Evolutionary conservation across 306 rosid species (phyloP).

Genomic region (Vigna mungo): DNA sequence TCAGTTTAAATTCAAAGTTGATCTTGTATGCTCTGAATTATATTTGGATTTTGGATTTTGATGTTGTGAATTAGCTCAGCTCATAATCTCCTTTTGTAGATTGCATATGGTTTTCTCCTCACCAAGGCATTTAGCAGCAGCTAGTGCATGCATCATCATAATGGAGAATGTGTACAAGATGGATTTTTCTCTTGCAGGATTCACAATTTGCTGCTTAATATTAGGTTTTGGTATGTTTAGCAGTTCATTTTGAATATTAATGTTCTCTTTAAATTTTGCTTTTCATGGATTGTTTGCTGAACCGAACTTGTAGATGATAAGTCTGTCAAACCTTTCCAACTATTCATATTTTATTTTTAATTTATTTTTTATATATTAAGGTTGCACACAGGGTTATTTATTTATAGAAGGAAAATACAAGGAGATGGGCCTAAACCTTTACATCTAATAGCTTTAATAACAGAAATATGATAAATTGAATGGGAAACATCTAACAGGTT

Average conservation of each 20-base stretch:
- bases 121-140: constrained; percentile 92
- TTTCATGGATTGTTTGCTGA: constrained; percentile 14
- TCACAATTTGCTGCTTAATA: constrained; percentile 77
- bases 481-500: not conserved
- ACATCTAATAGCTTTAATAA: no score
- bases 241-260: constrained; percentile 23
- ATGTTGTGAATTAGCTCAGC: constrained; percentile 5
- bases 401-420: no score
- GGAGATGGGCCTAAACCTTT: no score
- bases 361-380: not conserved
- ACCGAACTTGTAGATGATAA: constrained; percentile 32
- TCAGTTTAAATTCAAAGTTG: constrained; percentile 9
- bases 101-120: constrained; percentile 98
- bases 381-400: not conserved
- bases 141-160: constrained; percentile 84
- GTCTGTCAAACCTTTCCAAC: not conserved
- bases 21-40: constrained; percentile 24
- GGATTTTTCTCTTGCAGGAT: constrained; percentile 91
- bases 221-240: constrained; percentile 88
- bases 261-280: constrained; percentile 23
- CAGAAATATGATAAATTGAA: no score
- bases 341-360: not conserved
- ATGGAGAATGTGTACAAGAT: constrained; percentile 83
- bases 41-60: not conserved
- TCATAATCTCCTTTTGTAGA: constrained; percentile 53